phyloP scores from a whole-genome alignment of 179 eudicot genomes.

The Beta corolliflora region DNA sequence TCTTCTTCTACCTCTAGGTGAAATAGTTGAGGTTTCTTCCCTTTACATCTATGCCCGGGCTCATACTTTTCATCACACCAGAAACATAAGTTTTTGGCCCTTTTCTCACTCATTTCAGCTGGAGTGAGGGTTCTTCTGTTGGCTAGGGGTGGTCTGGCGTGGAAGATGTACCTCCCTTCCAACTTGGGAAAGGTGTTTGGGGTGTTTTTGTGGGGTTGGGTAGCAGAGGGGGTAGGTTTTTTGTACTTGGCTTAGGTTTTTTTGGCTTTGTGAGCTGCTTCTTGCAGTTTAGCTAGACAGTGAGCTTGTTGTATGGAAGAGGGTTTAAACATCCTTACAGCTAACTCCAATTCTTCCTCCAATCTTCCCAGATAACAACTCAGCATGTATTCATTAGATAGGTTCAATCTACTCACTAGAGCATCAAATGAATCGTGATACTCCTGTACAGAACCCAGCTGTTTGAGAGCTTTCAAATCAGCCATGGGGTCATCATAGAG shows the following conservation, averaged over 20 bases:
- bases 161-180: not conserved
- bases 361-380: not conserved
- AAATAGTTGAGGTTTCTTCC: not conserved
- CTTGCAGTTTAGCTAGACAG: not conserved
- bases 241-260: not conserved
- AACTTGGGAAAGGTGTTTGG: not conserved
- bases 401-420: not conserved
- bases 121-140: not conserved
- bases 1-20: not conserved
- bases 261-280: not conserved
- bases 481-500: constrained; percentile 12
- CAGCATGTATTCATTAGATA: not conserved
- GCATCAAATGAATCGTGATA: constrained; percentile 17
- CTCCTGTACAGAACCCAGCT: not conserved
- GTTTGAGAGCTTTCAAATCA: not conserved
- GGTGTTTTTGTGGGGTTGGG: not conserved
- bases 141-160: not conserved
- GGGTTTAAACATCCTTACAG: not conserved
- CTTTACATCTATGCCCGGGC: not conserved
- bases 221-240: not conserved
- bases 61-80: constrained; percentile 4
- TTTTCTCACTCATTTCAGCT: not conserved
- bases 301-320: not conserved
- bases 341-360: not conserved
- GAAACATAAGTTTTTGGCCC: constrained; percentile 1